Percentiles rank a stretch among this genome's conserved stretches.
phyloP scores from a whole-genome alignment of 129 eudicot genomes.

The Calendula officinalis region DNA sequence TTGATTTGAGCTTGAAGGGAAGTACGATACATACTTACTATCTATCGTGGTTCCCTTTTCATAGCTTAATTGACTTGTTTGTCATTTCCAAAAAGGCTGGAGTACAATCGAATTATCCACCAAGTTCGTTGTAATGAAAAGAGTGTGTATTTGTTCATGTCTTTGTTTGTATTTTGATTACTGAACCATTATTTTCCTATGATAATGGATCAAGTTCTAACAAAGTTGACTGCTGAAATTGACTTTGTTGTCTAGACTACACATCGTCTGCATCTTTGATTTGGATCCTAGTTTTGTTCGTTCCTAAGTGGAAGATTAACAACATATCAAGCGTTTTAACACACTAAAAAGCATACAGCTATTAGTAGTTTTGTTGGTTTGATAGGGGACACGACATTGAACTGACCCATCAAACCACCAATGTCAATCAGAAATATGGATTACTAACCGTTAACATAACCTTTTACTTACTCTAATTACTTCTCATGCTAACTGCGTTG shows the following conservation, averaged over 20 bases:
- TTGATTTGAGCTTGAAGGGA: constrained; percentile 4
- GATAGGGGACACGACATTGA: too few relatives aligned
- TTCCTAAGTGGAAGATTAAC: too few relatives aligned
- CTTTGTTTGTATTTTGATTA: background rate
- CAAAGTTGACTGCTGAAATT: background rate
- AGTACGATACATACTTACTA: constrained; percentile 15
- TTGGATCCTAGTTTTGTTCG: too few relatives aligned
- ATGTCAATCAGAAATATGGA: constrained; percentile 96
- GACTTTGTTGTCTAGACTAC: background rate
- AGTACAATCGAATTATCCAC: constrained; percentile 6
- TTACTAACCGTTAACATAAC: constrained; percentile 98
- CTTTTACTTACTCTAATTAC: constrained; percentile 66
- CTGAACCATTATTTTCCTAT: constrained; percentile 12
- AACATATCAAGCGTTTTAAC: too few relatives aligned
- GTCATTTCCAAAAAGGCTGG: constrained; percentile 3
- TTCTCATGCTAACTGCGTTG: constrained; percentile 59
- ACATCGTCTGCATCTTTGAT: too few relatives aligned
- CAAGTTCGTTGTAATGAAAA: constrained; percentile 8
- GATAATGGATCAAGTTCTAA: constrained; percentile 9
- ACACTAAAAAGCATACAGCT: too few relatives aligned
- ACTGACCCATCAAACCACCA: constrained; percentile 55
- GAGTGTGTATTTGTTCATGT: constrained; percentile 6
- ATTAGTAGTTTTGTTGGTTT: too few relatives aligned
- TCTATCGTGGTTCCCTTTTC: constrained; percentile 4
- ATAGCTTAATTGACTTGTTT: background rate